Conservation (phyloP, 495 filamentous ascomycete genomes). For the Neurospora sp. region DNA sequence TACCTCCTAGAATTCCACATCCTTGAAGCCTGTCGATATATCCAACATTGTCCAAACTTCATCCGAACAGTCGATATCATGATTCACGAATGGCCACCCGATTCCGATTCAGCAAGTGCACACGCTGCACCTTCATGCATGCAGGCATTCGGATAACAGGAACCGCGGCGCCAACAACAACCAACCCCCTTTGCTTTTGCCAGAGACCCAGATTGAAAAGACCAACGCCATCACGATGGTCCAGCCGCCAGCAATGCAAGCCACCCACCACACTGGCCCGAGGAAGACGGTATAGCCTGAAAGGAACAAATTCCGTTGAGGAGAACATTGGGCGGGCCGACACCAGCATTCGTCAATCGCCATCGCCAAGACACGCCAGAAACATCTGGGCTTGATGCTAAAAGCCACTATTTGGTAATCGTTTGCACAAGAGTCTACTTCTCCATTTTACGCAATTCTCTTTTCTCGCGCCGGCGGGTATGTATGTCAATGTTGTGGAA, state of each 20-base stretch:
- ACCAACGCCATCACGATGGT: background rate
- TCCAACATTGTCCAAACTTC: background rate
- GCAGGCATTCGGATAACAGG: background rate
- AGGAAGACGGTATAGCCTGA: background rate
- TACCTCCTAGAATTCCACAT: background rate
- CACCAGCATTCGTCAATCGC: background rate
- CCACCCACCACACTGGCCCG: background rate
- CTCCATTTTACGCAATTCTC: background rate
- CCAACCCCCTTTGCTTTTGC: background rate
- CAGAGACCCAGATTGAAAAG: background rate
- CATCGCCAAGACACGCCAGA: background rate
- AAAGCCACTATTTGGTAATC: background rate
- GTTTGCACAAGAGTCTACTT: background rate
- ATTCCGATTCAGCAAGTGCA: background rate
- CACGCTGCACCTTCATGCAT: background rate
- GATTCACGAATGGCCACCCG: background rate
- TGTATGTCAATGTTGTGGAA: background rate
- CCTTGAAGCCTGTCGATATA: background rate
- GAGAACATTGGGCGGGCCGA: background rate
- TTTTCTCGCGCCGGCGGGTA: background rate
- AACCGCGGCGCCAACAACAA: background rate
- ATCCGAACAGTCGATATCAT: background rate
- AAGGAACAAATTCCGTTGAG: background rate
- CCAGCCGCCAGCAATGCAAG: background rate
- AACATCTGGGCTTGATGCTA: background rate